A percentile compares a stretch with the other conserved stretches of the same genome.
phyloP scores from a whole-genome alignment of 305 asterid genomes.

The Vinca major region DNA sequence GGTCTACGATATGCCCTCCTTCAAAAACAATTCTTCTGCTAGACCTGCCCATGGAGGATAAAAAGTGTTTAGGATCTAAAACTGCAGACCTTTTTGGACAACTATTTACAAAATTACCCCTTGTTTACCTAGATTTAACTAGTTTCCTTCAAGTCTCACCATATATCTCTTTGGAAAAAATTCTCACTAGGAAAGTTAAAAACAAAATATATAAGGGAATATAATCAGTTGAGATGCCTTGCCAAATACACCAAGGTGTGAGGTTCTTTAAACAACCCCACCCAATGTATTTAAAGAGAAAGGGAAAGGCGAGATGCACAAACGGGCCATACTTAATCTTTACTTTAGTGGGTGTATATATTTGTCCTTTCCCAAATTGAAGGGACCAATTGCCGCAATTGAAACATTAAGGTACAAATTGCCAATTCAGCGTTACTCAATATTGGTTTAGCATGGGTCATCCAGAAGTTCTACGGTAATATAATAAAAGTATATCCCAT shows the following conservation, averaged over 20 bases:
- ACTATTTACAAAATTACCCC: not conserved
- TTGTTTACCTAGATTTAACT: not conserved
- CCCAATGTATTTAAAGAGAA: not conserved
- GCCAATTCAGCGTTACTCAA: not conserved
- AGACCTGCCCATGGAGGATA: constrained; percentile 31
- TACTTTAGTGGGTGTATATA: not conserved
- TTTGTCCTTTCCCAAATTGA: not conserved
- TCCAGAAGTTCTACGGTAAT: not conserved
- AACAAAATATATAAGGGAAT: not conserved
- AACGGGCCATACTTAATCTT: not conserved
- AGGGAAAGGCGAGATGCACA: not conserved
- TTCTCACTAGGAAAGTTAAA: not conserved
- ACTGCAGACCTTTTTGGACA: not conserved
- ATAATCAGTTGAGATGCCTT: not conserved
- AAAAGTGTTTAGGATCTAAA: not conserved
- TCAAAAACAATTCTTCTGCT: constrained; percentile 81
- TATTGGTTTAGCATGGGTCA: not conserved
- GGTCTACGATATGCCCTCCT: constrained; percentile 96
- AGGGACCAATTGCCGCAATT: not conserved
- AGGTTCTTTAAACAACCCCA: not conserved
- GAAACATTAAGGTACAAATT: not conserved
- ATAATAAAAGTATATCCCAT: too few species aligned
- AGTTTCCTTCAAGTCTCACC: not conserved
- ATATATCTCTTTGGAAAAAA: not conserved
- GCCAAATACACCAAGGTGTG: not conserved